Evolutionary conservation across 495 filamentous ascomycete species (phyloP).

Genomic region (Lasiosphaeris hirsuta): DNA sequence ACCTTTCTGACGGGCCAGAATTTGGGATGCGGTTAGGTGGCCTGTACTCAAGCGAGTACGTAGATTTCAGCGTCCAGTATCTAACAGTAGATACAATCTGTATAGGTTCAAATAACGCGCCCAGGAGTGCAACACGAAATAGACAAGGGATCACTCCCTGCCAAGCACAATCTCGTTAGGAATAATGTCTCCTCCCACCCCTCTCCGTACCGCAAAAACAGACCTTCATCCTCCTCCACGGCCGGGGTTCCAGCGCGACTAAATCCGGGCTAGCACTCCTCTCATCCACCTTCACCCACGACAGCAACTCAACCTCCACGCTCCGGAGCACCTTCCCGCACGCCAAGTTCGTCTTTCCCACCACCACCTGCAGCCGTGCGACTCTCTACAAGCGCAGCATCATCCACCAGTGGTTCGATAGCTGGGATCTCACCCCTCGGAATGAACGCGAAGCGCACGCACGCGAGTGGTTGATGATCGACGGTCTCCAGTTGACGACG

Average conservation of each 20-base stretch:
- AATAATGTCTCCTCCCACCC: neutral
- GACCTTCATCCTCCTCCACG: conserved; percentile 50
- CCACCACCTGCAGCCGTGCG: conserved; percentile 42
- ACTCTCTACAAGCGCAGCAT: conserved; percentile 41
- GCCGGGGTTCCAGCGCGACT: conserved; percentile 38
- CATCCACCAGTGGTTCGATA: conserved; percentile 57
- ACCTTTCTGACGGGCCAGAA: too few relatives aligned
- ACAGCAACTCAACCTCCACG: neutral
- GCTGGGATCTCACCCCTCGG: conserved; percentile 26
- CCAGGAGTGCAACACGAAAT: neutral
- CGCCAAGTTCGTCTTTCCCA: conserved; percentile 44
- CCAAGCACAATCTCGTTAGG: neutral
- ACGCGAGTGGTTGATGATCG: conserved; percentile 32
- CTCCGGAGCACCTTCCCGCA: conserved; percentile 23
- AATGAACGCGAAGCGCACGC: neutral
- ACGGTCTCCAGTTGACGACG: conserved; percentile 43
- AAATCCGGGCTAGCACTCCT: conserved; percentile 34
- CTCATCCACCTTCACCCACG: conserved; percentile 10
- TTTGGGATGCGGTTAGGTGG: too few relatives aligned
- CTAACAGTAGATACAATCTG: too few relatives aligned
- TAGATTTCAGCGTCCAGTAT: too few relatives aligned
- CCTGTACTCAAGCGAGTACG: too few relatives aligned
- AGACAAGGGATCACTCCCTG: neutral
- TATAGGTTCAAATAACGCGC: too few relatives aligned
- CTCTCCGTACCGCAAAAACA: conserved; percentile 29